Base-by-base conservation (phyloP, 179 eudicot species). In the Actinidia arguta region DNA sequence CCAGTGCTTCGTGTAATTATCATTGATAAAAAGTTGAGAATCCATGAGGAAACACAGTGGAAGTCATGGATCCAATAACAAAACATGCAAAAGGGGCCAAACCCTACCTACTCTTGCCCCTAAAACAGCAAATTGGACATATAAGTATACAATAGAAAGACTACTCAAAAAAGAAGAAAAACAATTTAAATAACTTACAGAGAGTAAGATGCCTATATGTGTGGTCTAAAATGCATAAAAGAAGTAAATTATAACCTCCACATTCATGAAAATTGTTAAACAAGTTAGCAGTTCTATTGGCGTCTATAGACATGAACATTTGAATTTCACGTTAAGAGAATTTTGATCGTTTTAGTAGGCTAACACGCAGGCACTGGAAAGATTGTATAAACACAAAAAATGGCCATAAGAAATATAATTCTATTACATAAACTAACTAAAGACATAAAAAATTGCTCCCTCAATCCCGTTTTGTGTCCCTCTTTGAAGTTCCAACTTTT, bases 281-380 rank as follows among this genome's bases (percentile, higher is more conserved):
- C 89, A 96, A 75, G 88, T 96, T 96, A 78, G 92, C 93, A 81
- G 91, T 90, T 80, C 98, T 93, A 79, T 96, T 98, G 84, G 97
- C 97, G 90, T 96, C 99, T 54, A 96, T 91, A 42, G 99, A 96
- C 99, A 96, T 96, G 87, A 90, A 96, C 31, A 98, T 96, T 88
- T 94, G 98, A 85, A 96, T 92, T 87, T 96, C 98, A 63, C 99
- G 98, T 91, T 94, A 96, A 20, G 98, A 96, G 82, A 96, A 96
- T 63, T 87, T 92, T 61, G 94, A 88, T 79, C 93, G 88, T 80
- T 92, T 94, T 73, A 94, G 95, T 55, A 94, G 88, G 85, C 90
- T 91, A 75, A 91, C 90, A 82, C 76, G 77, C 68, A 95, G 91
- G 86, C 99, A 96, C 99, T 96, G 92, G 64, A 91, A 89, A 78